Conservation (phyloP, 495 filamentous ascomycete species). For the Neurospora sp. region DNA sequence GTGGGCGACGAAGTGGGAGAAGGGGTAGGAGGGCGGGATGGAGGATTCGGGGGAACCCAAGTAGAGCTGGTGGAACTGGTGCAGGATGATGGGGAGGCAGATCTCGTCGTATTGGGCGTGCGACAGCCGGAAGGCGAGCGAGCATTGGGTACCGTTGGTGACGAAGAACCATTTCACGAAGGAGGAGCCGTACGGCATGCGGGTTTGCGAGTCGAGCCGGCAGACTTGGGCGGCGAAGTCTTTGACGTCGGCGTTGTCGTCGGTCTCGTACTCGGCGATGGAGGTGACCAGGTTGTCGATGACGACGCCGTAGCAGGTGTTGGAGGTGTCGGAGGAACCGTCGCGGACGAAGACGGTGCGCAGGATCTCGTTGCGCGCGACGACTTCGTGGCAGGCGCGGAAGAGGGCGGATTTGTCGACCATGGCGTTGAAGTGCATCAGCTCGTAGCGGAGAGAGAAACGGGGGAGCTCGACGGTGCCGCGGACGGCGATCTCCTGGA, state of each 20-base stretch:
- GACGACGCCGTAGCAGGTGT: conserved; percentile 50
- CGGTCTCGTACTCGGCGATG: conserved; percentile 45
- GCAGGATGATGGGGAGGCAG: conserved; percentile 53
- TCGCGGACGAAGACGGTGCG: conserved; percentile 58
- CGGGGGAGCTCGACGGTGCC: conserved; percentile 45
- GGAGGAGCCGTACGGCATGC: conserved; percentile 49
- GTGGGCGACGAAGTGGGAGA: conserved; percentile 49
- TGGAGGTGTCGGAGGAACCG: conserved; percentile 5
- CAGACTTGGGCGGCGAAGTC: conserved; percentile 42
- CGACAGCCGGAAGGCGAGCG: conserved; percentile 57
- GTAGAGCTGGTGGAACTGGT: conserved; percentile 29
- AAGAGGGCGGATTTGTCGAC: conserved; percentile 22
- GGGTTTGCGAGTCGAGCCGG: conserved; percentile 38
- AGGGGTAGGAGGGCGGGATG: conserved; percentile 39
- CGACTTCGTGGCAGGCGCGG: conserved; percentile 29
- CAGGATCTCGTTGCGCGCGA: conserved; percentile 54
- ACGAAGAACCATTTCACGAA: conserved; percentile 54
- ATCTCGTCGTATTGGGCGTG: conserved; percentile 71
- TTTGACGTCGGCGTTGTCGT: conserved; percentile 41
- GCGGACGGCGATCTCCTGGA: conserved; percentile 54
- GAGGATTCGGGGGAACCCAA: conserved; percentile 4
- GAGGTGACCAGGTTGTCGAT: conserved; percentile 43
- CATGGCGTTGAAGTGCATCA: conserved; percentile 23
- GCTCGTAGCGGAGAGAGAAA: conserved; percentile 34
- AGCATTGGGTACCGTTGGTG: conserved; percentile 37